phyloP scores from a whole-genome alignment of 2,329 filamentous ascomycete species.

The Didymellaceae sp. region DNA sequence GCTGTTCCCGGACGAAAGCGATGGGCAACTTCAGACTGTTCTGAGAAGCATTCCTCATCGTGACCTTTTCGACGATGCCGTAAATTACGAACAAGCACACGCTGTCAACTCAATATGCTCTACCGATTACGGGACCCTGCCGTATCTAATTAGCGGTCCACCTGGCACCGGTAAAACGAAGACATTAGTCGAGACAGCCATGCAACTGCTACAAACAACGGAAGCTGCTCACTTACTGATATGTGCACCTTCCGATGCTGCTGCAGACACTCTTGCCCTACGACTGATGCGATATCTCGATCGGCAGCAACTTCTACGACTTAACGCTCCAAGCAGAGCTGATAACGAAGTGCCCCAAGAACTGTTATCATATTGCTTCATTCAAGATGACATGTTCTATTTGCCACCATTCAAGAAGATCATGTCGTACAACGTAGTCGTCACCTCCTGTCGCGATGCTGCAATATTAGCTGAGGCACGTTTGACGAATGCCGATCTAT shows the following conservation, averaged over 20 bases:
- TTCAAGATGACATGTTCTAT: conserved; percentile 51
- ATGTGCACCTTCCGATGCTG: conserved; percentile 56
- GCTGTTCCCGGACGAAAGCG: conserved; percentile 51
- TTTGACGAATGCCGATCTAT: conserved; percentile 53
- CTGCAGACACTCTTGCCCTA: conserved; percentile 53
- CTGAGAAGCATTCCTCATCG: conserved; percentile 47
- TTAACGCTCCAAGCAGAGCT: conserved; percentile 50
- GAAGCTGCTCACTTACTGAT: conserved; percentile 48
- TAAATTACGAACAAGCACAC: conserved; percentile 59
- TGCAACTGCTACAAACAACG: conserved; percentile 39
- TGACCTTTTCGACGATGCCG: conserved; percentile 47
- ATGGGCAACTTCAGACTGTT: conserved; percentile 49
- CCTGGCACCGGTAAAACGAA: conserved; percentile 62
- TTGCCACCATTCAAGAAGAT: conserved; percentile 49
- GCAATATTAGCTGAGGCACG: conserved; percentile 52
- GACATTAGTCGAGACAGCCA: conserved; percentile 55
- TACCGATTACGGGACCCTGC: conserved; percentile 53
- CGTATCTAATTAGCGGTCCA: conserved; percentile 57
- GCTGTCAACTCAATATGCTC: conserved; percentile 52
- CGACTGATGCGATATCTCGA: conserved; percentile 48
- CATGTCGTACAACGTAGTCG: conserved; percentile 52
- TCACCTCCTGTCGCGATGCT: conserved; percentile 52
- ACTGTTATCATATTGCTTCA: conserved; percentile 49
- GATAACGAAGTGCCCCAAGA: conserved; percentile 53
- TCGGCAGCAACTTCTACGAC: conserved; percentile 49